Evolutionary conservation across 192 early-diverging fungal genomes (phyloP).

Genomic region (Kickxella alabastrina): DNA sequence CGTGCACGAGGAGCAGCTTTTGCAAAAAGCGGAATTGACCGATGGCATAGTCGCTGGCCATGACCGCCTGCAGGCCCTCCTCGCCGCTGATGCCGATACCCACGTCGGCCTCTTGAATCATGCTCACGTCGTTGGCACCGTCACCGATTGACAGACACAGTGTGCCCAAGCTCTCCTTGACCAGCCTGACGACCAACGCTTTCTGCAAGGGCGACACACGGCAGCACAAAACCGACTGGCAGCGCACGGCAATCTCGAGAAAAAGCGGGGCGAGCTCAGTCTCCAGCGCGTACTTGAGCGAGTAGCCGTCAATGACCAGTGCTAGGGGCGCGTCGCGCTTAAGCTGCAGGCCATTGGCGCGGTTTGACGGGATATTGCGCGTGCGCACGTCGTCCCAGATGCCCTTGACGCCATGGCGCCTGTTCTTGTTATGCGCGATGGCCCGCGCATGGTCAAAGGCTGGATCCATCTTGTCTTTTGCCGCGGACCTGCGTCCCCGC

Average conservation of each 20-base stretch:
- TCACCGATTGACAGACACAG: conserved; percentile 94
- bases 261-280: conserved; percentile 55
- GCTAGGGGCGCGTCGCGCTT: conserved; percentile 52
- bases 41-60: conserved; percentile 91
- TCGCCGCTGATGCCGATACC: conserved; percentile 93
- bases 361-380: conserved; percentile 34
- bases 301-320: conserved; percentile 90
- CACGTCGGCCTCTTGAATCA: conserved; percentile 97
- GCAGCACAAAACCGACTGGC: conserved; percentile 88
- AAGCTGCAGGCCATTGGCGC: conserved; percentile 6
- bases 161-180: conserved; percentile 75
- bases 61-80: conserved; percentile 91
- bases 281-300: conserved; percentile 75
- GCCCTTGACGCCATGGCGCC: conserved; percentile 39
- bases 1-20: conserved; percentile 85
- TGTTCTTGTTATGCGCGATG: conserved; percentile 23
- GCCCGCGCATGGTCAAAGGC: conserved; percentile 34
- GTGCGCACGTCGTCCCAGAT: conserved; percentile 51
- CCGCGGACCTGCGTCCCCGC: background rate
- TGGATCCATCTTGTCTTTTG: conserved; percentile 9
- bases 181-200: conserved; percentile 87
- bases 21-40: conserved; percentile 84
- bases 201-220: conserved; percentile 96
- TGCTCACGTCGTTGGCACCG: conserved; percentile 95
- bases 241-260: conserved; percentile 71